These are phyloP conservation scores for Mycena rebaudengoi DNA, from an alignment of 768 basidiomycete species.

Conservation along the genomic window DNA sequence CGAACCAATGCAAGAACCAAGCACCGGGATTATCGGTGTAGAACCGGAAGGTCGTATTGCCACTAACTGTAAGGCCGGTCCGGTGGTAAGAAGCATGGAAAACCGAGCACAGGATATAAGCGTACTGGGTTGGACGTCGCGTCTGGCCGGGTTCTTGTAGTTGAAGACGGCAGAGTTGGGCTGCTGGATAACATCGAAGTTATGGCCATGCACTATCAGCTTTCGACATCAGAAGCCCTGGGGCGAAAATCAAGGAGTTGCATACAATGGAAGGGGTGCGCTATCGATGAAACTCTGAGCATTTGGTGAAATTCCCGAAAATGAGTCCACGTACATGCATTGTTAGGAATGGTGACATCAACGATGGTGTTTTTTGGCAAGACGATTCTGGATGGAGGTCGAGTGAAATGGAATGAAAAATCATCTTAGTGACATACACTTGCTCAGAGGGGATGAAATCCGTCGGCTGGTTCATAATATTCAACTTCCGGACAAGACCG, in stretches of 20 bases:
- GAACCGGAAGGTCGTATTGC: constrained; percentile 48
- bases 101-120: background rate
- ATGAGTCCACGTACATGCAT: constrained; percentile 5
- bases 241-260: background rate
- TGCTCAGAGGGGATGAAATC: constrained; percentile 5
- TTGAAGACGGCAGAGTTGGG: background rate
- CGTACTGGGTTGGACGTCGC: constrained; percentile 24
- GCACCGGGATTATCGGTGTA: constrained; percentile 66
- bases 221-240: no score
- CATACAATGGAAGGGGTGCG: constrained; percentile 26
- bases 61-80: constrained; percentile 38
- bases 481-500: background rate
- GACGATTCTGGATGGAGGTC: background rate
- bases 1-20: constrained; percentile 58
- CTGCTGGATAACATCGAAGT: constrained; percentile 11
- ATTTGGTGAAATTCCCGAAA: background rate
- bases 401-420: background rate
- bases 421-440: background rate
- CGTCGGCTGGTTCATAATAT: background rate
- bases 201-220: constrained; percentile 23
- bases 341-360: constrained; percentile 11
- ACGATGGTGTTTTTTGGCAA: constrained; percentile 12
- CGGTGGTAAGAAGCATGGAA: background rate
- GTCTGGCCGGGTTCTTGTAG: constrained; percentile 14
- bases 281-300: constrained; percentile 27